phyloP scores from a whole-genome alignment of 257 asterid species.

The Solanum gandarillasii region DNA sequence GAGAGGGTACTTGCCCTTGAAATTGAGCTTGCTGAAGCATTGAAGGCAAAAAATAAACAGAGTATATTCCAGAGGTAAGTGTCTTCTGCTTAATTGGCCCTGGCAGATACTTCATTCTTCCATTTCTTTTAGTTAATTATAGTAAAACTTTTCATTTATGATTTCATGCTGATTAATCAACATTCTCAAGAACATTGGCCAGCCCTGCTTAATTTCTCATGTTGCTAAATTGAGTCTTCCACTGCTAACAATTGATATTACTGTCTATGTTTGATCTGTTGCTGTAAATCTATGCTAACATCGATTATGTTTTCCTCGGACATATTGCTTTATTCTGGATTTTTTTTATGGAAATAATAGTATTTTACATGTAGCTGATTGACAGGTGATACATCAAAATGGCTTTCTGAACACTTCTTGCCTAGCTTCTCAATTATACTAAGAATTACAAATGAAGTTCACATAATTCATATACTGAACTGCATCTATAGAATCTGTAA shows the following conservation, averaged over 20 bases:
- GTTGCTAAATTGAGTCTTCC: neutral
- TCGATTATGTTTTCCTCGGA: neutral
- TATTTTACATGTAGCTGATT: neutral
- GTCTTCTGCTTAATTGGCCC: neutral
- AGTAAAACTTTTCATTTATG: neutral
- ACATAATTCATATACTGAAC: neutral
- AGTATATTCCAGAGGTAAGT: conserved; percentile 63
- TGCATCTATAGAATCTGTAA: neutral
- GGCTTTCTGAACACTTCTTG: neutral
- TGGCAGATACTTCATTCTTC: neutral
- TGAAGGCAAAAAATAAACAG: conserved; percentile 53
- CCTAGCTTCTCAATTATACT: neutral
- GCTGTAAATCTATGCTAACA: neutral
- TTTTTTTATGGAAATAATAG: neutral
- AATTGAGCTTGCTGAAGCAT: conserved; percentile 86
- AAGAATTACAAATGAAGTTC: neutral
- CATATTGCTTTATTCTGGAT: neutral
- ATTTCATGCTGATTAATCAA: neutral
- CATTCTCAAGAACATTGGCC: neutral
- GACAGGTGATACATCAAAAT: neutral
- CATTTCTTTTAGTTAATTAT: neutral
- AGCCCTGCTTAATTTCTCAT: neutral
- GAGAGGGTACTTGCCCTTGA: conserved; percentile 89
- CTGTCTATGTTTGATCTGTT: neutral
- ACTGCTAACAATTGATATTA: neutral